Evolutionary conservation across 768 basidiomycete species (phyloP), one percentile per base, ranked within the genome.

Genomic region (Chalciporus chontae): DNA sequence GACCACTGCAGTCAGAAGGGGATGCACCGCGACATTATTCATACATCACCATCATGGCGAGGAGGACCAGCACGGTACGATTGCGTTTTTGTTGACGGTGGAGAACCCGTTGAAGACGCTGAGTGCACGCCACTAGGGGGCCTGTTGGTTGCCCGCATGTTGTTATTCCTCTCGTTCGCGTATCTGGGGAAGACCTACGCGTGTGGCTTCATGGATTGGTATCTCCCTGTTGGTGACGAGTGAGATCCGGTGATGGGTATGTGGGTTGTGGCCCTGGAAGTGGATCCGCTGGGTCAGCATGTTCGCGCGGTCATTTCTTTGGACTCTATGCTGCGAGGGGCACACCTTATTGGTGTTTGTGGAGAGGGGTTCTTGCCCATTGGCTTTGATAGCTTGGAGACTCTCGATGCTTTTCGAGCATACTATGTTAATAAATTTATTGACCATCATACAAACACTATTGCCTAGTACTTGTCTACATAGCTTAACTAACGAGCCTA

Each of bases 181-280:
- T 55, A 62, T 43, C 23, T 44, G 6, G 55, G 45, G 17, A 53
- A 29, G 23, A 11, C 15, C 4, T 59, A 63, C 32, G 56, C 62
- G 0, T 70, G 69, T 53, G 67, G 66, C 1, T 51, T 70, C 3
- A 61, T 71, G 0, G 47, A 68, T 4, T 66, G 64, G 63, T 70
- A 66, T 47, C 47, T 51, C 4, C 47, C 44, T 0, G 27, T 53
- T 14, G 57, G 53, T n/a, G 41, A 54, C 3, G n/a, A 40, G 9
- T 68, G 69, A 1, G 60, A 68, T 55, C n/a, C 21, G 1, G 53
- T 60, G 43, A 37, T 48, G 21, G 23, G 42, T 44, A 39, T 59
- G 64, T 21, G 55, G 45, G 43, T 34, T 26, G 50, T 27, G 26
- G 26, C 9, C 5, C 26, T 9, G 5, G 26, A 27, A 9, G 26